Base-by-base conservation (phyloP, 495 filamentous ascomycete species). In the Neurospora africana region DNA sequence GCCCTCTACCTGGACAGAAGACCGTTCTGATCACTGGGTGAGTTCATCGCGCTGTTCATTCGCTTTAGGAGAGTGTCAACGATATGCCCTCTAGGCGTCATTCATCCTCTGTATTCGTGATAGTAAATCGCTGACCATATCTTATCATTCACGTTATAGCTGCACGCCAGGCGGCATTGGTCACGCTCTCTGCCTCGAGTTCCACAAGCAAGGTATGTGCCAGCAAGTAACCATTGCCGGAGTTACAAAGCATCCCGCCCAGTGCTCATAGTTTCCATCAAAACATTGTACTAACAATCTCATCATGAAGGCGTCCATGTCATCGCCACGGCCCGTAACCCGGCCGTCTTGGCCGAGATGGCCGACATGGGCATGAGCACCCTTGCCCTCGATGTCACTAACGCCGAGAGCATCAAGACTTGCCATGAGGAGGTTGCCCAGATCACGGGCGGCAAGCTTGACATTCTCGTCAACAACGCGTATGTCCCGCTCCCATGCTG, bases 391-490 rank as follows among this genome's bases (percentile, higher is more conserved):
- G 84, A 88, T 68, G 87, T 90, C 47, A 87, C 82, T 33, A 79
- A 81, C n/a, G 65, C 74, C 3, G 80, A 83, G 5, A 87, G 85
- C 77, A 86, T 89, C 81, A 81, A 79, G 39, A 74, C 75, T 15
- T 85, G 83, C 75, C 82, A 83, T 70, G 76, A 77, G 8, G 81
- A 82, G 11, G 85, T 89, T 19, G 79, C 79, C 36, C 76, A 79
- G n/a, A 71, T 87, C 39, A 90, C 87, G 0, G 83, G 83, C 69
- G 88, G 87, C 13, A 85, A 76, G 69, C 81, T 92, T n/a, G 87
- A 91, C 76, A 85, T 86, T 69, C 82, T 91, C 21, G 84, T 92
- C 71, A 92, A 92, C 77, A 92, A 92, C 76, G 89, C 89, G 84
- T 86, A 65, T 44, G 84, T 78, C 23, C 36, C n/a, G 30, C 23